Conservation (phyloP, 768 basidiomycete genomes). For the Russula abietina region DNA sequence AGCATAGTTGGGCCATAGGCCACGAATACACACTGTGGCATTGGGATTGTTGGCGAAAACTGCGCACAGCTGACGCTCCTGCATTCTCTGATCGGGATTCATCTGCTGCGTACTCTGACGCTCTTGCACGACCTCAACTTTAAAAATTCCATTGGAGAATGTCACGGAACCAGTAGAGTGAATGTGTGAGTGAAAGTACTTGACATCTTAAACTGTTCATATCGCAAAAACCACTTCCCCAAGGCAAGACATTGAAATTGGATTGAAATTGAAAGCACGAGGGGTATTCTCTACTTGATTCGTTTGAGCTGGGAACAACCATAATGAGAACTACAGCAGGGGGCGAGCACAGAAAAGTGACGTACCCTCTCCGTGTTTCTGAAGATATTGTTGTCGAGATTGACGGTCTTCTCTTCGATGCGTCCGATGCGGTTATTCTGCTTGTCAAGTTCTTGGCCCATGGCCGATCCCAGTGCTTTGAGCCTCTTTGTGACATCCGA, state of each 20-base stretch:
- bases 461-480: constrained; percentile 70
- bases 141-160: not conserved
- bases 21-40: not conserved
- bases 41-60: not conserved
- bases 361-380: constrained; percentile 77
- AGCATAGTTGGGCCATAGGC: not conserved
- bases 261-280: no score
- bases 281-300: constrained; percentile 31
- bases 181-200: not conserved
- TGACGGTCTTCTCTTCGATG: constrained; percentile 73
- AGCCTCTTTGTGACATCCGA: constrained; percentile 68
- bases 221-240: not conserved
- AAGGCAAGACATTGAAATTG: not conserved
- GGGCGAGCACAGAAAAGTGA: not conserved
- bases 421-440: constrained; percentile 78
- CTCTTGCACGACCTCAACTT: not conserved
- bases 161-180: not conserved
- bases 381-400: constrained; percentile 67
- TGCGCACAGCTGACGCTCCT: not conserved
- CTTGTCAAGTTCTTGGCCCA: constrained; percentile 81
- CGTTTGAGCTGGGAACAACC: constrained; percentile 32
- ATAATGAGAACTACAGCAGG: constrained; percentile 5
- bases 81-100: not conserved
- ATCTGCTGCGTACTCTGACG: not conserved
- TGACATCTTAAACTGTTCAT: not conserved